Evolutionary conservation across 306 rosid species (phyloP), one percentile per base, ranked within the genome.

Genomic region (Medicago arabica): DNA sequence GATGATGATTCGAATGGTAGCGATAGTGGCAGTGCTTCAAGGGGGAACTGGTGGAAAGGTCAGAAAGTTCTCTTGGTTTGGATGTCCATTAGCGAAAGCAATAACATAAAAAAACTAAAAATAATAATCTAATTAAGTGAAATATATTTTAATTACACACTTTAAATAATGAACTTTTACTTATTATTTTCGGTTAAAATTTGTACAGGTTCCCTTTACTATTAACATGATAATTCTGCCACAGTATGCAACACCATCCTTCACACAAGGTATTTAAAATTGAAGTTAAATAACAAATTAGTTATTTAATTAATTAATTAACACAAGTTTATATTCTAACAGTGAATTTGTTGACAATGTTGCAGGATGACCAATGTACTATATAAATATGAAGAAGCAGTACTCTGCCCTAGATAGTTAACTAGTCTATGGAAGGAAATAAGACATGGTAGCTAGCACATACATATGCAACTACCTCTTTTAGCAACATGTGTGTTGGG

Each of bases 11-110:
- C 66, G 18, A 71, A 72, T 77, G 96, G 86, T 65, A 86, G 79
- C 69, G 88, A 88, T 75, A 67, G 88, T 5, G 80, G 86, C 77
- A 66, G 89, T 75, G 88, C 88, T 81, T 87, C 97, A 62, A 82
- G 98, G 23, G 98, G 98, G 84, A 91, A 94, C 86, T 94, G 98
- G 98, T 94, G 98, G 98, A 79, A 94, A 87, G 98, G 97, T 93
- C 80, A 54, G 75, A 74, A 40, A 77, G 6, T 59, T 67, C 77
- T 34, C 31, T 28, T 28, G 31, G 28, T 28, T 28, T 70, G 25
- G 31, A n/a, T 39, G 43, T 51, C 17, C 46, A 13, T 40, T 36
- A 72, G n/a, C 36, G 9, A 72, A 55, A 47, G 0, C 36, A 58
- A 17, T 31, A 18, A 46, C 9, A 21, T n/a, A 39, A 9, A 9